phyloP scores from a whole-genome alignment of 768 basidiomycete species.

The Polyporus arcularius region DNA sequence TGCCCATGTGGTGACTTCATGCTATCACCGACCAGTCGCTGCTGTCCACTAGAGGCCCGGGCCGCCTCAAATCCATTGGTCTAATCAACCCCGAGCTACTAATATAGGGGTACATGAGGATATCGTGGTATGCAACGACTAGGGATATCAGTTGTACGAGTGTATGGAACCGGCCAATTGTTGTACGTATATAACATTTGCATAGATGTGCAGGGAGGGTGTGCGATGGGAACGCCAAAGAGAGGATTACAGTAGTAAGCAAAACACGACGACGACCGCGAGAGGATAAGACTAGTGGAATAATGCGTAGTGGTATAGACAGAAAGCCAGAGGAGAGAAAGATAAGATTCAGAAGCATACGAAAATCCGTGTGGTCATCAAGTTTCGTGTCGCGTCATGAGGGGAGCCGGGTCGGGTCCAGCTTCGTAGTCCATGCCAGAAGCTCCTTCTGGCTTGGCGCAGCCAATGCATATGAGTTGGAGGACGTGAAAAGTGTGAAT shows the following conservation, averaged over 20 bases:
- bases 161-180: conserved; percentile 15
- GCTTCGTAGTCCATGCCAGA: conserved; percentile 79
- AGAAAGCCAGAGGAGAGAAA: conserved; percentile 3
- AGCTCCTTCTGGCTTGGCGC: conserved; percentile 83
- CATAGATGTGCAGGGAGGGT: conserved; percentile 21
- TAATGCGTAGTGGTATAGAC: background rate
- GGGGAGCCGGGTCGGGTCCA: conserved; percentile 72
- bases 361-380: conserved; percentile 6
- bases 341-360: conserved; percentile 10
- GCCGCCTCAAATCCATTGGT: conserved; percentile 10
- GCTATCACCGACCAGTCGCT: too few relatives aligned
- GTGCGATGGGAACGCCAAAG: conserved; percentile 5
- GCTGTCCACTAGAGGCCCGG: too few relatives aligned
- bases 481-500: conserved; percentile 89
- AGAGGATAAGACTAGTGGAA: conserved; percentile 2
- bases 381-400: conserved; percentile 16
- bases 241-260: conserved; percentile 17
- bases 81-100: conserved; percentile 18
- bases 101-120: conserved; percentile 20
- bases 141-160: conserved; percentile 25
- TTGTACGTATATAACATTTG: conserved; percentile 13
- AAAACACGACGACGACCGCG: conserved; percentile 19
- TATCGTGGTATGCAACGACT: conserved; percentile 21
- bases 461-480: conserved; percentile 88
- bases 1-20: too few relatives aligned